Percentiles rank a stretch among this genome's conserved stretches.
phyloP scores from a whole-genome alignment of 305 asterid species.

The Fraxinus sp. region DNA sequence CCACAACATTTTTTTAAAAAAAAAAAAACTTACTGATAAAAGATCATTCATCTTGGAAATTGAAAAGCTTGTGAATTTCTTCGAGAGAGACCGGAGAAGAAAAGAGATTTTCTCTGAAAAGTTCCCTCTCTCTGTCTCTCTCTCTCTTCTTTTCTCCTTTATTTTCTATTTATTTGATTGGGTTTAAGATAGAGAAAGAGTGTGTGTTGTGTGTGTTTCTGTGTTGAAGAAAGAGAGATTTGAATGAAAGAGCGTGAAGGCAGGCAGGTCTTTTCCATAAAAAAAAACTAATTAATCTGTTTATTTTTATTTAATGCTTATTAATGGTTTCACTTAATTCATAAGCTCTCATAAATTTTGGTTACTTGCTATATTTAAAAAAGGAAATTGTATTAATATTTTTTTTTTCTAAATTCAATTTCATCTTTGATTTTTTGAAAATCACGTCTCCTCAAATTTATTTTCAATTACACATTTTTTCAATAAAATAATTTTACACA shows the following conservation, averaged over 20 bases:
- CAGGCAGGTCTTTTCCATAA: not conserved
- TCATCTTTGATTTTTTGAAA: not conserved
- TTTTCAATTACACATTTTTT: not conserved
- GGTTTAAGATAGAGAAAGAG: constrained; percentile 35
- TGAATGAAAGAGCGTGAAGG: constrained; percentile 22
- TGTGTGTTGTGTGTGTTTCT: constrained; percentile 19
- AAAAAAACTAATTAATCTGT: not conserved
- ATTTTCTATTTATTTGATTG: constrained; percentile 22
- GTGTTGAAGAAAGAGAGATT: not conserved
- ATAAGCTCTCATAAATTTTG: not conserved
- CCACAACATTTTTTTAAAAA: not conserved
- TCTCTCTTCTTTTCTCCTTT: constrained; percentile 14
- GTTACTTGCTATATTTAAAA: not conserved
- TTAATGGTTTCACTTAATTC: not conserved
- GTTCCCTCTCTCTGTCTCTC: constrained; percentile 13
- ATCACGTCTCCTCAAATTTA: not conserved
- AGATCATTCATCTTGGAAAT: constrained; percentile 70
- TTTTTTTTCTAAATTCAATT: no score
- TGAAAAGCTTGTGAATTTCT: constrained; percentile 16
- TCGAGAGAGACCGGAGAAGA: constrained; percentile 31
- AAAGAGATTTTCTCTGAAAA: constrained; percentile 21
- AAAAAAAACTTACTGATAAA: constrained; percentile 51
- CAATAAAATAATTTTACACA: not conserved
- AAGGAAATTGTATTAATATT: not conserved
- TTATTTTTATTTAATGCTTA: not conserved